These are phyloP conservation scores for Digitaria exilis DNA, from an alignment of 202 grass and related monocot species.

Conservation along the genomic window DNA sequence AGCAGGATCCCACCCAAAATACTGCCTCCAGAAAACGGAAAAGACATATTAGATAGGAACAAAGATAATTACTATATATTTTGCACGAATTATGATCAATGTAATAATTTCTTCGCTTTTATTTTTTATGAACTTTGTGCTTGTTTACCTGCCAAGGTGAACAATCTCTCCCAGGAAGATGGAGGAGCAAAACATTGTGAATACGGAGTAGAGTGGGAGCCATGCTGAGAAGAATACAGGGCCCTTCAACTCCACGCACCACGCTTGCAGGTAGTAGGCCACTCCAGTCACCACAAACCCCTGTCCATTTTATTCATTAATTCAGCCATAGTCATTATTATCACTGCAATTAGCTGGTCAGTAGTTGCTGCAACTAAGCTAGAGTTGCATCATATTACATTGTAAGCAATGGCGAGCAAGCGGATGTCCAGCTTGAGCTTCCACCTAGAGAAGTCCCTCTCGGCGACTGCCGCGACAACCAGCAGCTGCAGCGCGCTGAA, in stretches of 20 bases:
- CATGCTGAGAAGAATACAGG: conserved; percentile 5
- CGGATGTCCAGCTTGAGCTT: conserved; percentile 22
- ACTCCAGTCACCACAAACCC: conserved; percentile 1
- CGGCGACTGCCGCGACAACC: conserved; percentile 35
- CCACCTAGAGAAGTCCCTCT: conserved; percentile 74
- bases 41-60: background rate
- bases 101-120: background rate
- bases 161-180: conserved; percentile 15
- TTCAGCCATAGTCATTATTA: background rate
- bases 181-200: background rate
- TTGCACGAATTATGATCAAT: background rate
- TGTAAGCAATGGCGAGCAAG: conserved; percentile 11
- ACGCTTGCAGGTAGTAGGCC: conserved; percentile 22
- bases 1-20: conserved; percentile 1
- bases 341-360: background rate
- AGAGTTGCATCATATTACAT: background rate
- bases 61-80: background rate
- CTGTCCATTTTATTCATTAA: background rate
- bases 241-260: background rate
- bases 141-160: conserved; percentile 18
- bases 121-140: background rate
- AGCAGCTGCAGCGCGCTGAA: conserved; percentile 61
- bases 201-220: background rate
- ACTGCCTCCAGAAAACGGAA: background rate
- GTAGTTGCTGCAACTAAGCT: background rate